A percentile compares a stretch with the other conserved stretches of the same genome.
phyloP scores from a whole-genome alignment of 306 rosid genomes.

The Medicago lupulina region DNA sequence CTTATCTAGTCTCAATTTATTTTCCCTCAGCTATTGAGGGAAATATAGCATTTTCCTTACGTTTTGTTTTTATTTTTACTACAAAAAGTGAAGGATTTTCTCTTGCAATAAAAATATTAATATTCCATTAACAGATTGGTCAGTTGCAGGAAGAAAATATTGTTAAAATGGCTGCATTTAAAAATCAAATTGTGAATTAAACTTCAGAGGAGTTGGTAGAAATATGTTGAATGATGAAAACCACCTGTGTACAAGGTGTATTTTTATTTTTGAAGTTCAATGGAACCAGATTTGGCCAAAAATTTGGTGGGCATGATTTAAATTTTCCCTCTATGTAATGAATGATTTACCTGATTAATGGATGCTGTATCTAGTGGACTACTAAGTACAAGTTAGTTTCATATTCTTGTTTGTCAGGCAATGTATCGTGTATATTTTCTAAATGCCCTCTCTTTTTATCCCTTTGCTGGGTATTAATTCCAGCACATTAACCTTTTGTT shows the following conservation, averaged over 20 bases:
- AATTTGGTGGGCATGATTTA: neutral
- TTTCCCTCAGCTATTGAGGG: slow-evolving; percentile 7
- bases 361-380: slow-evolving; percentile 28
- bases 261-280: neutral
- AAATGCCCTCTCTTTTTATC: neutral
- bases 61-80: slow-evolving; percentile 13
- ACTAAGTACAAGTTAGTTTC: slow-evolving; percentile 13
- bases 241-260: neutral
- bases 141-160: slow-evolving; percentile 12
- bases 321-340: neutral
- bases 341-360: slow-evolving; percentile 16
- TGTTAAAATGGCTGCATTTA: slow-evolving; percentile 25
- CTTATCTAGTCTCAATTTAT: slow-evolving; percentile 19
- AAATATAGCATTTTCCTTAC: slow-evolving; percentile 6
- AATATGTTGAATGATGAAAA: neutral
- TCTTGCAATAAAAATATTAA: slow-evolving; percentile 20
- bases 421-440: slow-evolving; percentile 1
- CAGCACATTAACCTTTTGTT: slow-evolving; percentile 5
- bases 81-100: slow-evolving; percentile 4
- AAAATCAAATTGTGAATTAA: slow-evolving; percentile 19
- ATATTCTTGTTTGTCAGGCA: neutral
- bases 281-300: slow-evolving; percentile 13
- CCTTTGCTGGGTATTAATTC: slow-evolving; percentile 25
- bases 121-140: neutral
- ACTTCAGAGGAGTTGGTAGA: neutral